These are phyloP conservation scores for Guyanaporus albipodus DNA, from an alignment of 768 basidiomycete genomes.

Conservation along the genomic window DNA sequence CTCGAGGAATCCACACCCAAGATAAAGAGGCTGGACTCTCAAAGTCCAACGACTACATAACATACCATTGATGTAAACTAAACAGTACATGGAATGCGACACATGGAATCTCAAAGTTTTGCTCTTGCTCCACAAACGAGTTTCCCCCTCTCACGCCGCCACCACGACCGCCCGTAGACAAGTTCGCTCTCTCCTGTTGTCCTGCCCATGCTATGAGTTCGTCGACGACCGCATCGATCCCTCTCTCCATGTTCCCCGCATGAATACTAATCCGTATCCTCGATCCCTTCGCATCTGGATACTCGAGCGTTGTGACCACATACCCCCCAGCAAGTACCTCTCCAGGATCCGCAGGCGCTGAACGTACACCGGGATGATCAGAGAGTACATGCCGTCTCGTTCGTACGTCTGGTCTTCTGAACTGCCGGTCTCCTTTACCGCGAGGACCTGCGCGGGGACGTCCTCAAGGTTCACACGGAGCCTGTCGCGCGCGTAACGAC, in stretches of 20 bases:
- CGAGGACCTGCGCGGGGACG: not conserved
- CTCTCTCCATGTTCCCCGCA: constrained; percentile 12
- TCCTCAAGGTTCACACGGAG: not conserved
- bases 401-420: too few relatives aligned
- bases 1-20: too few relatives aligned
- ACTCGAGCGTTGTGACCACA: constrained; percentile 4
- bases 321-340: constrained; percentile 9
- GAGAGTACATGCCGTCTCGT: constrained; percentile 5
- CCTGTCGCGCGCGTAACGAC: constrained; percentile 9
- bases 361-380: constrained; percentile 17
- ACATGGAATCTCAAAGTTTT: too few relatives aligned
- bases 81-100: too few relatives aligned
- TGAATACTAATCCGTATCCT: constrained; percentile 16
- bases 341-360: constrained; percentile 1
- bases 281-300: constrained; percentile 7
- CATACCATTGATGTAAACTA: too few relatives aligned
- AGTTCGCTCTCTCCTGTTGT: not conserved
- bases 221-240: not conserved
- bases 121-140: not conserved
- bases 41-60: too few relatives aligned
- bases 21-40: too few relatives aligned
- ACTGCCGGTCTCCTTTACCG: too few relatives aligned
- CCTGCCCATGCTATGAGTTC: not conserved
- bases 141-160: not conserved
- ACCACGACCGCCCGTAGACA: not conserved